A percentile compares a stretch with the other conserved stretches of the same genome.
Evolutionary conservation across 2,329 filamentous ascomycete genomes (phyloP).

Genomic region (Venturiaceae sp.): DNA sequence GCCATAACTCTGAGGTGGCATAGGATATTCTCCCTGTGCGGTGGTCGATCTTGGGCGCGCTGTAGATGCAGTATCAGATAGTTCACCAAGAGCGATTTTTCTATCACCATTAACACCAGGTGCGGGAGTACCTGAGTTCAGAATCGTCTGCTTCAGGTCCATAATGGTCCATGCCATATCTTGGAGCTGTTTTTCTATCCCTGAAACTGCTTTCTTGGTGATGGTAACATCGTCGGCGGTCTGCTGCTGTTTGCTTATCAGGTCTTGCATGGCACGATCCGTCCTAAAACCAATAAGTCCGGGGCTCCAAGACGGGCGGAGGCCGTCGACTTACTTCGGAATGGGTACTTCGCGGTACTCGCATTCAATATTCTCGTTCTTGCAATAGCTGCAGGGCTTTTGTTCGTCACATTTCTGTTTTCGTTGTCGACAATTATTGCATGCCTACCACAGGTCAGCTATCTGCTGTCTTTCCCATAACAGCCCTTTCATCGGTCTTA

Average conservation of each 20-base stretch:
- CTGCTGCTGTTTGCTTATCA: too few relatives aligned
- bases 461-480: neutral
- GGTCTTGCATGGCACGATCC: neutral
- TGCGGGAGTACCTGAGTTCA: neutral
- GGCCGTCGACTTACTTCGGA: constrained; percentile 57
- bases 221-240: too few relatives aligned
- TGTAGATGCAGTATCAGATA: neutral
- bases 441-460: constrained; percentile 50
- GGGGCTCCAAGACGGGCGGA: neutral
- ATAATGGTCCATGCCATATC: neutral
- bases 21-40: neutral
- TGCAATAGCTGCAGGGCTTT: constrained; percentile 50
- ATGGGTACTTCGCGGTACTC: constrained; percentile 78
- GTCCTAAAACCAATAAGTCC: neutral
- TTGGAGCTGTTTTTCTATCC: neutral
- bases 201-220: too few relatives aligned
- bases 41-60: neutral
- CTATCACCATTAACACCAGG: neutral
- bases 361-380: constrained; percentile 75
- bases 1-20: neutral
- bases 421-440: constrained; percentile 36
- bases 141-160: neutral
- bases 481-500: neutral
- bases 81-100: neutral
- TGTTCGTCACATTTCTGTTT: constrained; percentile 33